phyloP scores from a whole-genome alignment of 2,329 filamentous ascomycete genomes.

The Colletotrichum spinosum region DNA sequence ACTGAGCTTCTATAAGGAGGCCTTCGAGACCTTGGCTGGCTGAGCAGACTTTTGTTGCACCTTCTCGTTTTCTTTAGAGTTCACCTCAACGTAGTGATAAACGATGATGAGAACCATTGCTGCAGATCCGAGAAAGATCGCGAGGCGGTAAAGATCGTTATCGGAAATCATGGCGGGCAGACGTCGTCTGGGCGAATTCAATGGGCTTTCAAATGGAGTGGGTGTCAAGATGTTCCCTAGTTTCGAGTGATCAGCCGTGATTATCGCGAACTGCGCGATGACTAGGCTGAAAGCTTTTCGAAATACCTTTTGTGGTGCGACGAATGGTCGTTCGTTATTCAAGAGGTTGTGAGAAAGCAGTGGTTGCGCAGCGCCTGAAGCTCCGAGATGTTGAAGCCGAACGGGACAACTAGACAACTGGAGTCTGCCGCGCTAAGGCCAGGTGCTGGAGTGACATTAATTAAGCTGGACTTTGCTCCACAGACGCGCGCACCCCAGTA shows the following conservation, averaged over 20 bases:
- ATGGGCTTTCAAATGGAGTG: slow-evolving; percentile 37
- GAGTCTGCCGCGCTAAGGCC: slow-evolving; percentile 32
- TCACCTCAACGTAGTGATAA: slow-evolving; percentile 97
- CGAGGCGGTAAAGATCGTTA: slow-evolving; percentile 88
- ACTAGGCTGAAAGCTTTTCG: too few relatives aligned
- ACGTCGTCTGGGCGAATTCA: slow-evolving; percentile 16
- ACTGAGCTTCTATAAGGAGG: slow-evolving; percentile 13
- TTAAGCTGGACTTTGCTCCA: slow-evolving; percentile 12
- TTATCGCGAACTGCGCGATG: too few relatives aligned
- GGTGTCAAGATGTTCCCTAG: slow-evolving; percentile 24
- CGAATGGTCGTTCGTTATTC: neutral
- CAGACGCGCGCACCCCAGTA: slow-evolving; percentile 36
- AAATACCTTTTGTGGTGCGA: neutral
- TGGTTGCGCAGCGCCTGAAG: slow-evolving; percentile 16
- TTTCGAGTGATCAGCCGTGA: neutral
- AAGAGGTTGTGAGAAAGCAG: too few relatives aligned
- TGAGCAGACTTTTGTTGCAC: slow-evolving; percentile 44
- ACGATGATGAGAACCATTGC: slow-evolving; percentile 93
- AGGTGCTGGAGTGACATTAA: slow-evolving; percentile 19
- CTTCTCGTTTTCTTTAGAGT: slow-evolving; percentile 65
- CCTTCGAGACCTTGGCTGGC: slow-evolving; percentile 35
- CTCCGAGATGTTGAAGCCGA: slow-evolving; percentile 18
- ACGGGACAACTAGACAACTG: slow-evolving; percentile 35
- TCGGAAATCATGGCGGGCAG: slow-evolving; percentile 88
- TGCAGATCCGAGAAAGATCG: slow-evolving; percentile 90